A percentile compares a stretch with the other conserved stretches of the same genome.
Conservation (phyloP, 768 basidiomycete genomes). For the Xanthoconium stramineum region DNA sequence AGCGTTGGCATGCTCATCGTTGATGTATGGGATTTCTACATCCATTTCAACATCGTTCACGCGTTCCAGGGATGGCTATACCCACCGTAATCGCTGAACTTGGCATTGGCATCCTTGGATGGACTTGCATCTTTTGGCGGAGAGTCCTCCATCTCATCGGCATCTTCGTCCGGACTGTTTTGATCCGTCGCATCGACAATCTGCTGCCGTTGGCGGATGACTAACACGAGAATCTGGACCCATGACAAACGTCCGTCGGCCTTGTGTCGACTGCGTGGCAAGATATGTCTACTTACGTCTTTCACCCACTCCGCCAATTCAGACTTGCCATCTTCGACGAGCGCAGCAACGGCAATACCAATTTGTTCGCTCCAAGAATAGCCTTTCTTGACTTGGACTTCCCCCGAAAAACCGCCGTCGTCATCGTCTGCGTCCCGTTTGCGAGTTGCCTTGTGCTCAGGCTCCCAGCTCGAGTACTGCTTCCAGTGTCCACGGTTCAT, state of each 20-base stretch:
- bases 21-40: slow-evolving; percentile 73
- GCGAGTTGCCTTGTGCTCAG: slow-evolving; percentile 42
- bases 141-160: slow-evolving; percentile 32
- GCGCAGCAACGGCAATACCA: slow-evolving; percentile 75
- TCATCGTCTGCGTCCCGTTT: slow-evolving; percentile 33
- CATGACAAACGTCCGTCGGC: slow-evolving; percentile 12
- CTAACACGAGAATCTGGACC: slow-evolving; percentile 56
- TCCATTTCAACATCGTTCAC: slow-evolving; percentile 1
- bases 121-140: slow-evolving; percentile 36
- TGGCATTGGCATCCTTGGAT: slow-evolving; percentile 65
- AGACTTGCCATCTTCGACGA: slow-evolving; percentile 63
- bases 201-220: slow-evolving; percentile 55
- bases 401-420: slow-evolving; percentile 47
- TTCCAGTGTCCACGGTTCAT: slow-evolving; percentile 89
- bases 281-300: slow-evolving; percentile 53
- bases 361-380: slow-evolving; percentile 88
- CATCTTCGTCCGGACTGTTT: slow-evolving; percentile 35
- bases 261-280: slow-evolving; percentile 20
- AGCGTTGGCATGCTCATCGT: slow-evolving; percentile 71
- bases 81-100: slow-evolving; percentile 78
- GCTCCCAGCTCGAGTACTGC: slow-evolving; percentile 75
- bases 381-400: slow-evolving; percentile 82
- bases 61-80: slow-evolving; percentile 4
- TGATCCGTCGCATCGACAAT: slow-evolving; percentile 63
- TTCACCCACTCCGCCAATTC: slow-evolving; percentile 77